phyloP scores from a whole-genome alignment of 163 green algal genomes.

The Chlorella variabilis region DNA sequence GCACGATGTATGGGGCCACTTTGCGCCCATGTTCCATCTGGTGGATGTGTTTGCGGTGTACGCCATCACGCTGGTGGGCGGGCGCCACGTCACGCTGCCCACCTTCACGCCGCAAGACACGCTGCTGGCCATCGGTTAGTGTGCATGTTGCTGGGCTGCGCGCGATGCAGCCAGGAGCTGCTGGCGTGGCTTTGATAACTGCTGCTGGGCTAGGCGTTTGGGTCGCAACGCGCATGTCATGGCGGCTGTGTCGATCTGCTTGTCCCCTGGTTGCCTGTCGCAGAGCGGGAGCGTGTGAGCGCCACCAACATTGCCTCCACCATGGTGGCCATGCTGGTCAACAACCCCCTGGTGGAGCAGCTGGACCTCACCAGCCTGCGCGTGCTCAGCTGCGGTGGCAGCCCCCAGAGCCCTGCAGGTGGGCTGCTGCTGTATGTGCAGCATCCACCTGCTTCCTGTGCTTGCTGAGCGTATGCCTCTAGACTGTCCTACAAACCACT shows the following conservation, averaged over 20 bases:
- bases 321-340: slow-evolving; percentile 88
- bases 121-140: slow-evolving; percentile 77
- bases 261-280: no score
- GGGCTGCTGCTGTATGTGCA: background rate
- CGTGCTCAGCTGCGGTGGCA: slow-evolving; percentile 86
- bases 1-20: slow-evolving; percentile 88
- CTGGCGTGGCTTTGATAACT: no score
- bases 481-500: no score
- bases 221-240: no score
- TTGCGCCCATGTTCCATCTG: slow-evolving; percentile 95
- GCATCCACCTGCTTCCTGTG: no score
- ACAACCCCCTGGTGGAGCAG: slow-evolving; percentile 69
- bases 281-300: slow-evolving; percentile 85
- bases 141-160: no score
- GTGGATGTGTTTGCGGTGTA: slow-evolving; percentile 93
- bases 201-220: no score
- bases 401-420: slow-evolving; percentile 54
- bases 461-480: no score
- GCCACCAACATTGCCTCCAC: slow-evolving; percentile 88
- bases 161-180: no score
- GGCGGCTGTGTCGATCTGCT: no score
- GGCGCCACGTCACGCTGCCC: slow-evolving; percentile 80
- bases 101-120: slow-evolving; percentile 69
- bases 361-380: slow-evolving; percentile 82
- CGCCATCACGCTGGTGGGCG: slow-evolving; percentile 83